Base-by-base conservation (phyloP, 1,139 yeast genomes). In the Spencermartinsiella ligniputridi region DNA sequence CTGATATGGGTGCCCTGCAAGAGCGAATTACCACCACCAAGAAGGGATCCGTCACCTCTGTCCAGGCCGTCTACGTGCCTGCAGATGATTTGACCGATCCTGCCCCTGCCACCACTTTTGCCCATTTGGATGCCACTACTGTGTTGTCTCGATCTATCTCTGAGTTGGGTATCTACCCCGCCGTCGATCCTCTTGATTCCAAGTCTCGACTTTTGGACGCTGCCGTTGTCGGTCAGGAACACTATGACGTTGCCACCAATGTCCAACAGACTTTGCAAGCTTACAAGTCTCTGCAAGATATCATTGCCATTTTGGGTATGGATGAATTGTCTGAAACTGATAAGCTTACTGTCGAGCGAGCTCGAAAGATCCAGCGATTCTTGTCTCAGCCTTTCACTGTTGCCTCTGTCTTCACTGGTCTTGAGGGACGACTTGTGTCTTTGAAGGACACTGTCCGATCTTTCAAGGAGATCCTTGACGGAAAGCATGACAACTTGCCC, bases 11-110 rank as follows among this genome's bases (percentile, higher is more conserved):
- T 87, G 83, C 89, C 72, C 83, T 92, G 72, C 98, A 92, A 82
- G 98, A 92, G 81, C 94, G 98, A 83, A 92, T 92, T 76, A 92
- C 98, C 77, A 90, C 97, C 77, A 92, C 98, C 74, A 83, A 81
- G 76, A 92, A 92, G 83, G 98, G 98, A 81, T 92, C 98, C 73
- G 97, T 92, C 72, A 92, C 98, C 59, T 92, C 98, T 55, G 98
- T 92, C 75, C 98, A 92, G 81, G 98, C 98, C 69, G 98, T 92
- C 62, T 92, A 92, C 75, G 98, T 92, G 72, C 98, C 98, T 73
- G 98, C 98, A 61, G 98, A 92, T 86, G 98, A 92, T 81, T 88
- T 92, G 82, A 92, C 98, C 60, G 98, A 92, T 81, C 98, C 98
- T 74, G 98, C 98, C 67, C 98, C 98, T 70, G 98, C 98, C 64